Evolutionary conservation across 208 protist species (phyloP).

Genomic region (Strigomonas culicis): DNA sequence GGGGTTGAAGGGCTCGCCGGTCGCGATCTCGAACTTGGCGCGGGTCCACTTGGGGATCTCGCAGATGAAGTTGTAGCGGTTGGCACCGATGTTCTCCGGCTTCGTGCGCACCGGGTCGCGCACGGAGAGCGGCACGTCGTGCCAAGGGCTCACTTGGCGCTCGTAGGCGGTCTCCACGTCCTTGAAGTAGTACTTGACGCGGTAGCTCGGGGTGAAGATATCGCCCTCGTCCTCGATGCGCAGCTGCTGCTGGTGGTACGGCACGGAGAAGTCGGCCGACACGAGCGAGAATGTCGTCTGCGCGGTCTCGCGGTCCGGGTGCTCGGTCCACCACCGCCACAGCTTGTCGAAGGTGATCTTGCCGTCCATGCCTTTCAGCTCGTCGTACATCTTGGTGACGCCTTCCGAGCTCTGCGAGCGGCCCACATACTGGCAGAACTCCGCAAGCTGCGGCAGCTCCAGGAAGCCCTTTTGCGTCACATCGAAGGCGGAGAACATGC

Average conservation of each 20-base stretch:
- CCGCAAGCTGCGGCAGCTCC: conserved; percentile 47
- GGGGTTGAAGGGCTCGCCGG: conserved; percentile 91
- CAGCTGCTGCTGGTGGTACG: conserved; percentile 90
- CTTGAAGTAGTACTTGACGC: conserved; percentile 88
- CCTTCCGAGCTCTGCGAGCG: conserved; percentile 38
- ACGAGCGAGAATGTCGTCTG: conserved; percentile 81
- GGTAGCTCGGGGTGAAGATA: conserved; percentile 90
- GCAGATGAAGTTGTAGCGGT: conserved; percentile 92
- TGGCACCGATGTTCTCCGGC: conserved; percentile 68
- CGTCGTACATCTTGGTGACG: conserved; percentile 50
- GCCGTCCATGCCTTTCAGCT: conserved; percentile 41
- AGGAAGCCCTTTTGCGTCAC: conserved; percentile 77
- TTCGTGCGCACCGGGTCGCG: conserved; percentile 86
- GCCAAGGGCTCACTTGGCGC: conserved; percentile 89
- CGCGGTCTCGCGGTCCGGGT: conserved; percentile 38
- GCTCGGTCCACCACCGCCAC: conserved; percentile 78
- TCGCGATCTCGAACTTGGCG: conserved; percentile 96
- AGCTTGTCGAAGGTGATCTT: conserved; percentile 84
- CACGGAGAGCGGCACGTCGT: conserved; percentile 89
- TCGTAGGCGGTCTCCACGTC: conserved; percentile 71
- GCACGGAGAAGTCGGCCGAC: conserved; percentile 83
- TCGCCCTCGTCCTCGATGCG: conserved; percentile 75
- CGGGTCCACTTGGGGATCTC: conserved; percentile 94
- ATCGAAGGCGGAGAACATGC: conserved; percentile 89
- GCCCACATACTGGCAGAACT: conserved; percentile 80